Evolutionary conservation across 2,329 filamentous ascomycete species (phyloP), one percentile per base, ranked within the genome.

Genomic region (Diaporthe eres): DNA sequence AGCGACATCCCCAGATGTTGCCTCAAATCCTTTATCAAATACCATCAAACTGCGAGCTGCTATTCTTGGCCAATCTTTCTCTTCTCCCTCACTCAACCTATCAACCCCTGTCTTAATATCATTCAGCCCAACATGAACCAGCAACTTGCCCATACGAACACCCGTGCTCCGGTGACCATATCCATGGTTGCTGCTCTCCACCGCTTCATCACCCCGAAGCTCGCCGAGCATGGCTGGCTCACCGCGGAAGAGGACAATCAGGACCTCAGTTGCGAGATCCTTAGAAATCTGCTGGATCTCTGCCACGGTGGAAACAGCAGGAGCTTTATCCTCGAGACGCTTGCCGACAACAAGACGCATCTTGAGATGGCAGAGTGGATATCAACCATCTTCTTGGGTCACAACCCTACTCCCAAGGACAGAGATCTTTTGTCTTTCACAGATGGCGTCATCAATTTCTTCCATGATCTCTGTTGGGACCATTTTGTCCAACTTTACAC

Each of bases 21-120:
- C 0, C 0, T 12, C 15, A 1, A 44, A 17, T 0, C 1, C 47
- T 49, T 49, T 49, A n/a, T n/a, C 19, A n/a, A 4, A n/a, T n/a
- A n/a, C 22, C 0, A 4, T 49, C 19, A 10, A 12, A 1, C 17
- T 47, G 44, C 19, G 25, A 25, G 25, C 25, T 25, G 25, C 25
- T 25, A 25, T 25, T 25, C 25, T 25, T 25, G 25, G 25, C 25
- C 25, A 25, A 25, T 25, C 25, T 25, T 25, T 25, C 25, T 25
- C 25, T 25, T 25, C 25, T 25, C 25, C 25, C 25, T 25, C 25
- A 25, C 25, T 25, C 25, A 25, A 25, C 25, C 25, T 25, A 25
- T 25, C 25, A 25, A 25, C 25, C 25, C 25, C 25, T 25, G 25
- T 25, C 25, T 25, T 25, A 25, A 25, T 25, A 25, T 25, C 25